Base-by-base conservation (phyloP, 2,329 filamentous ascomycete species). In the Penicillium sp. region DNA sequence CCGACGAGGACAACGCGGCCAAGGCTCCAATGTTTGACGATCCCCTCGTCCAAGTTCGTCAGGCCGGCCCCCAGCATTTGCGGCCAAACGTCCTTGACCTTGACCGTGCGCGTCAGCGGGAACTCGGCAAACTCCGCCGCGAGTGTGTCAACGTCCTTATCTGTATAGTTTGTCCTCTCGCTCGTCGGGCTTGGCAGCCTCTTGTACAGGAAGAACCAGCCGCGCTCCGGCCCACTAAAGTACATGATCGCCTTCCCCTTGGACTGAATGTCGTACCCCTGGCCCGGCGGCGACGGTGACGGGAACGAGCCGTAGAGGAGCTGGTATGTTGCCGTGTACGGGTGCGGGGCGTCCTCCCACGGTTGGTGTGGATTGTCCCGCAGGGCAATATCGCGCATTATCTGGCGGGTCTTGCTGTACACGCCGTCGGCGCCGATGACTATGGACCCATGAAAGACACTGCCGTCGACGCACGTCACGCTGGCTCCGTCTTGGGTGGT, bases 31-130 rank as follows among this genome's bases (percentile, higher is more conserved):
- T 76, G 66, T 9, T 65, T 52, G 9, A 76, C 67, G 2, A 79
- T 68, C 0, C 78, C 79, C 51, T 81, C 78, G 19, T 79, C 76
- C 1, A 81, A 65, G 44, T 73, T 72, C 0, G 73, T 69, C 19
- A 79, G 64, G 3, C 75, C 76, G 0, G 67, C 67, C 3, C n/a
- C 50, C 6, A 56, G 67, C 63, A 8, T 66, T 61, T 1, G 66
- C 53, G 13, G 59, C 26, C 57, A 75, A 0, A 76, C 71, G 3
- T 79, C 72, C 5, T 69, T 71, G 7, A 79, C 58, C 29, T 63
- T 73, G 7, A 78, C 44, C 1, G 61, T 67, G 5, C 66, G 59
- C 3, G 67, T 65, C 26, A 75, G 21, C 0, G 69, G 68, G 30
- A 69, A 69, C 63, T 72, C 46, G 49, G 68, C 52, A 68, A 78